Conservation (phyloP, 176 grass and related monocot species). For the Paspalum vaginatum region DNA sequence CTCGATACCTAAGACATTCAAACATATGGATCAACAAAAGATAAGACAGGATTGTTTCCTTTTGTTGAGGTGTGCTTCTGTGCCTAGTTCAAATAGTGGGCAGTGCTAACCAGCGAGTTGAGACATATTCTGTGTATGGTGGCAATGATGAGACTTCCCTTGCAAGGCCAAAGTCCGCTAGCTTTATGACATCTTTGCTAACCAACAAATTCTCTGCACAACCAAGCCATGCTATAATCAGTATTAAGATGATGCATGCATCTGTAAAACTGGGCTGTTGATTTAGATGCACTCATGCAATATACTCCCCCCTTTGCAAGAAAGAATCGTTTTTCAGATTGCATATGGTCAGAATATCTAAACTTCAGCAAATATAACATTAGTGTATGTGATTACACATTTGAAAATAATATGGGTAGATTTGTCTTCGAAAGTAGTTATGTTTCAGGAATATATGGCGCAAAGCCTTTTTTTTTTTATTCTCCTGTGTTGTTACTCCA, state of each 20-base stretch:
- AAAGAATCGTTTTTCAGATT: neutral
- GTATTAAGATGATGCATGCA: neutral
- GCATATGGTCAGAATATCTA: conserved; percentile 1
- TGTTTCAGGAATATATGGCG: neutral
- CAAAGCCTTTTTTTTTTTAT: neutral
- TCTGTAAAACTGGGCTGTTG: neutral
- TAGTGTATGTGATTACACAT: neutral
- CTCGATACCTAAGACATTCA: conserved; percentile 80
- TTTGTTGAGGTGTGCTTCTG: neutral
- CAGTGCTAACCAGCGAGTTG: conserved; percentile 79
- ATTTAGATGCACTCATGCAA: neutral
- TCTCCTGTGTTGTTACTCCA: neutral
- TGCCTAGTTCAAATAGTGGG: neutral
- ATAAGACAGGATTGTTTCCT: conserved; percentile 15
- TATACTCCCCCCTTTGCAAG: neutral
- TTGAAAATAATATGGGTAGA: neutral
- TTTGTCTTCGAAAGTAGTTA: neutral
- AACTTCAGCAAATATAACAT: neutral
- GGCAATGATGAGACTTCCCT: conserved; percentile 84
- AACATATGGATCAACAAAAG: conserved; percentile 39
- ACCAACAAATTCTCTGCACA: conserved; percentile 90
- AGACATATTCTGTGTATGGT: conserved; percentile 99
- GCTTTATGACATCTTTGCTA: conserved; percentile 90
- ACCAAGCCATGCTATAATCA: conserved; percentile 26
- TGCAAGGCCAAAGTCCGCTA: conserved; percentile 96